phyloP scores from a whole-genome alignment of 192 early-diverging fungal genomes.

The Gryganskiella cystojenkinii region DNA sequence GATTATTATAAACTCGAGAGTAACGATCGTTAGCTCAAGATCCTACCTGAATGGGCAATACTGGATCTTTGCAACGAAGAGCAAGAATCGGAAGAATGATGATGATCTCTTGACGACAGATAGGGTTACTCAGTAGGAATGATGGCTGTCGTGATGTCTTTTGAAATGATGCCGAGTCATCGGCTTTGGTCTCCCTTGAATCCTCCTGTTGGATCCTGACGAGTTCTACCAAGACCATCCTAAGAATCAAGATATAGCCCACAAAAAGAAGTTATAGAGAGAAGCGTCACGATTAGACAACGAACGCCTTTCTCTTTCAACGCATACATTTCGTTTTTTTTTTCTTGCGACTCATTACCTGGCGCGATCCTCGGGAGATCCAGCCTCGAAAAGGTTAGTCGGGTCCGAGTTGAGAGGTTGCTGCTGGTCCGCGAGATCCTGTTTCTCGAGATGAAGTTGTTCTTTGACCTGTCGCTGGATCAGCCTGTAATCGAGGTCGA shows the following conservation, averaged over 20 bases:
- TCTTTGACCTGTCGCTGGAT: constrained; percentile 51
- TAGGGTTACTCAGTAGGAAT: constrained; percentile 16
- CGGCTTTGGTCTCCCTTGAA: neutral
- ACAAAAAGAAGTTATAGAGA: neutral
- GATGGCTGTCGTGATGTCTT: neutral
- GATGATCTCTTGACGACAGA: constrained; percentile 27
- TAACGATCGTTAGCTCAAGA: neutral
- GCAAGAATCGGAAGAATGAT: constrained; percentile 15
- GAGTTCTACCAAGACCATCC: constrained; percentile 31
- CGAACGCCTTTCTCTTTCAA: too few relatives aligned
- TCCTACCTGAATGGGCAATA: constrained; percentile 27
- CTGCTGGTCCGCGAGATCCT: neutral
- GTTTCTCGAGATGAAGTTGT: constrained; percentile 41
- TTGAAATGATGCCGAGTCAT: neutral
- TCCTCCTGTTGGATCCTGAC: neutral
- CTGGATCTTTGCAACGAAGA: constrained; percentile 20
- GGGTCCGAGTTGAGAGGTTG: neutral
- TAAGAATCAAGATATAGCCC: neutral
- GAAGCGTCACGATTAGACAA: too few relatives aligned
- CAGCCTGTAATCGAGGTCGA: constrained; percentile 27
- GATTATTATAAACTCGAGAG: neutral
- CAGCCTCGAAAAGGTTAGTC: constrained; percentile 24
- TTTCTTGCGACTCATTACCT: constrained; percentile 9
- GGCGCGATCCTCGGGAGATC: constrained; percentile 32
- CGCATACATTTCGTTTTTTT: neutral